These are phyloP conservation scores for Epichloe typhina DNA, from an alignment of 2,329 filamentous ascomycete genomes.

Conservation along the genomic window DNA sequence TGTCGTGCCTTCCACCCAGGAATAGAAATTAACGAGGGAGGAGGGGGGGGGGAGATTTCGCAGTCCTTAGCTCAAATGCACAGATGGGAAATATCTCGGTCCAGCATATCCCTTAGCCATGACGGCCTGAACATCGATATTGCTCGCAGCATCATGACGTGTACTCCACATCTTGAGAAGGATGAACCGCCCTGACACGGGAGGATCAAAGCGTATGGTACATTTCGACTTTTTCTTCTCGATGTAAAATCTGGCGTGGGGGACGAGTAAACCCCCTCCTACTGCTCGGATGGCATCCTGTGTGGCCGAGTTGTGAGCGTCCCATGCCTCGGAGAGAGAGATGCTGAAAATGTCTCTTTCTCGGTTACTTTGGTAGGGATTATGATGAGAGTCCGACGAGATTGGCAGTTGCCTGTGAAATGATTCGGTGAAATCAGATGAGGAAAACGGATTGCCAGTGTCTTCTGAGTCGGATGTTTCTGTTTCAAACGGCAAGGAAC, in stretches of 20 bases:
- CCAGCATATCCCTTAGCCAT: slow-evolving; percentile 75
- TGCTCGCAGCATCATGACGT: slow-evolving; percentile 46
- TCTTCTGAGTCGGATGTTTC: slow-evolving; percentile 25
- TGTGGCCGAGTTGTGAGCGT: slow-evolving; percentile 38
- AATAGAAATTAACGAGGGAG: no score
- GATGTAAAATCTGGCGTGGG: slow-evolving; percentile 70
- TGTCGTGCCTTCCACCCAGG: no score
- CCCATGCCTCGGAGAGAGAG: slow-evolving; percentile 23
- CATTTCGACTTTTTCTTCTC: slow-evolving; percentile 72
- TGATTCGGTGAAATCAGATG: slow-evolving; percentile 15
- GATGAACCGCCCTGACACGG: slow-evolving; percentile 70
- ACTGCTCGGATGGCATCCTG: slow-evolving; percentile 44
- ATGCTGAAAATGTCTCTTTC: slow-evolving; percentile 5
- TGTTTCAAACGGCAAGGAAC: slow-evolving; percentile 41
- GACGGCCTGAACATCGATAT: slow-evolving; percentile 84
- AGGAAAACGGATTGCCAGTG: slow-evolving; percentile 13
- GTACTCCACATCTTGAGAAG: slow-evolving; percentile 85
- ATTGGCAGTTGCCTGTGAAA: slow-evolving; percentile 10
- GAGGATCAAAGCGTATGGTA: slow-evolving; percentile 73
- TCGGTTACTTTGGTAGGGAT: not conserved
- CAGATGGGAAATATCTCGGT: slow-evolving; percentile 66
- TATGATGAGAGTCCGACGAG: slow-evolving; percentile 9
- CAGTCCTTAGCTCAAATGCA: slow-evolving; percentile 39
- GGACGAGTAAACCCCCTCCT: slow-evolving; percentile 49
- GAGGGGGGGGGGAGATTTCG: no score